Base-by-base conservation (phyloP, 2,329 filamentous ascomycete genomes). In the Ascocoryne sarcoides region DNA sequence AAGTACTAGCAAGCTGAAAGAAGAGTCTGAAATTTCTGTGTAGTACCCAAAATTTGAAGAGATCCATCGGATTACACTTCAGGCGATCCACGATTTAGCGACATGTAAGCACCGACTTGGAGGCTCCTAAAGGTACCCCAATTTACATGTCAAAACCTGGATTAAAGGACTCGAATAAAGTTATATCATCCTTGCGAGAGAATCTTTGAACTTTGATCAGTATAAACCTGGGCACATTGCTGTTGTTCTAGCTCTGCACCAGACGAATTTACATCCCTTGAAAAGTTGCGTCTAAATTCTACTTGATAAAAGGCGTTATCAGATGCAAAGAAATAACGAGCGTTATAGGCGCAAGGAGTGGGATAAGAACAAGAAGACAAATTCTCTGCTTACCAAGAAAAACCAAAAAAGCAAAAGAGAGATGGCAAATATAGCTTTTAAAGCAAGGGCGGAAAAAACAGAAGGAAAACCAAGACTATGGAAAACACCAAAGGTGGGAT, bases 31-130 rank as follows among this genome's bases (percentile, higher is more conserved):
- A 5, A 10, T 21, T 14, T 21, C 35, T 14, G 15, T 12, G 16
- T 21, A 30, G 8, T 21, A 38, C 19, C 19, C 18, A 3, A 23
- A 34, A 12, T 18, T 37, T n/a, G 33, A 34, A 12, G 18, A 35
- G 4, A 21, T 34, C 16, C 21, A 42, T 30, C n/a, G 31, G 4
- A n/a, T 31, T 19, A 42, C 32, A n/a, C 30, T 45, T 9, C 32
- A 35, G 14, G 26, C 31, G 8, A 36, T 28, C 3, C 29, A 42
- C 17, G 33, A 38, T n/a, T 21, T 45, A n/a, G 43, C 39, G n/a
- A 20, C n/a, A n/a, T 37, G 32, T 16, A 37, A 36, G 36, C 21
- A 42, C 34, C 15, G 26, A 21, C 26, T 19, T 10, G 10, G 30
- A 14, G 17, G 35, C 2, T 40, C 32, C 17, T 16, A 32, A 8